Evolutionary conservation across 768 basidiomycete genomes (phyloP).

Genomic region (Russula abietina): DNA sequence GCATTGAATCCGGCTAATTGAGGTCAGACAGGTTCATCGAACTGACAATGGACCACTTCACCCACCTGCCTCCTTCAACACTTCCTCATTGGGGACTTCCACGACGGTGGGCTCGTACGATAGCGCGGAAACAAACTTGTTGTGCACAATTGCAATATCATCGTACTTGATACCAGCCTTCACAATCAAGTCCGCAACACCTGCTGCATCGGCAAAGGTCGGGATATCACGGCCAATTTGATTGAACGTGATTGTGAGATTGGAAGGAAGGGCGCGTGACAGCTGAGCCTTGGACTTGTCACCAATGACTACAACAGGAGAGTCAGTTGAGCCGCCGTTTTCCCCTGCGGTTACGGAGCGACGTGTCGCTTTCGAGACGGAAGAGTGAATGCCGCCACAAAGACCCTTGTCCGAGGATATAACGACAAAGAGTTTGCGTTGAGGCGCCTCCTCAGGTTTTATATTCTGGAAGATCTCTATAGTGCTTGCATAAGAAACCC

Average conservation of each 20-base stretch:
- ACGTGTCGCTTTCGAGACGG: slow-evolving; percentile 85
- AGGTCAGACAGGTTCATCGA: background rate
- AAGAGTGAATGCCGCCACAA: slow-evolving; percentile 99
- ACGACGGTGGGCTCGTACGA: slow-evolving; percentile 77
- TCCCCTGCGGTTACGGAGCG: slow-evolving; percentile 53
- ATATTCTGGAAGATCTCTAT: slow-evolving; percentile 86
- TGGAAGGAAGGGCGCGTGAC: slow-evolving; percentile 52
- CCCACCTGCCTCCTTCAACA: slow-evolving; percentile 75
- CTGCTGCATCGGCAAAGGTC: slow-evolving; percentile 92
- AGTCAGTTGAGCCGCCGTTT: slow-evolving; percentile 47
- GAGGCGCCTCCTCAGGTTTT: slow-evolving; percentile 56
- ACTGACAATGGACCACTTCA: slow-evolving; percentile 22
- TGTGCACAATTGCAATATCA: slow-evolving; percentile 72
- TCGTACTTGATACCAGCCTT: slow-evolving; percentile 84
- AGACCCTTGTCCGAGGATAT: slow-evolving; percentile 98
- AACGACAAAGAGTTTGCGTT: slow-evolving; percentile 86
- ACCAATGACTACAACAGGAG: slow-evolving; percentile 81
- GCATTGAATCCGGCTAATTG: slow-evolving; percentile 76
- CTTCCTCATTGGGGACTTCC: slow-evolving; percentile 76
- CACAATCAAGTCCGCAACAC: slow-evolving; percentile 88
- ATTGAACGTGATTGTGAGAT: slow-evolving; percentile 86
- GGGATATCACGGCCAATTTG: slow-evolving; percentile 97
- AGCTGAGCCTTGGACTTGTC: slow-evolving; percentile 98
- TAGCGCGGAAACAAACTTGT: slow-evolving; percentile 83
- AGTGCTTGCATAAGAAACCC: background rate